phyloP scores from a whole-genome alignment of 495 filamentous ascomycete species.

The Penicillium chermesinum region DNA sequence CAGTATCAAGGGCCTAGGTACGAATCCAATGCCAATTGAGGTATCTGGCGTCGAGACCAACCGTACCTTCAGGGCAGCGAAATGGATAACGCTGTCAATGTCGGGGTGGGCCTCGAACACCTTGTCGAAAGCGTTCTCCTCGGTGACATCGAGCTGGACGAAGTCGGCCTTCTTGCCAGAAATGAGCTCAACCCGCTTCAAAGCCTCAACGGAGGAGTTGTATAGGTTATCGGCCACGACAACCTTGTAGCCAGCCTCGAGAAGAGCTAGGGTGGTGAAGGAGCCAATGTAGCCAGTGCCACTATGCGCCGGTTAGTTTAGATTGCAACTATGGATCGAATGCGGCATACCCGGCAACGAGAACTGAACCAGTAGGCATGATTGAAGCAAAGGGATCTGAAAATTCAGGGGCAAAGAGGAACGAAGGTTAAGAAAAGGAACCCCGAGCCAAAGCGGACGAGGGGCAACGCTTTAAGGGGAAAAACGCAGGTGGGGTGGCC shows the following conservation, averaged over 20 bases:
- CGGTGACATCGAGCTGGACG: conserved; percentile 80
- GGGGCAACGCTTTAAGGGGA: conserved; percentile 26
- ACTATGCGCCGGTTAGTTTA: conserved; percentile 44
- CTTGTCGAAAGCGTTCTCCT: conserved; percentile 74
- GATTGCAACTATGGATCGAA: conserved; percentile 3
- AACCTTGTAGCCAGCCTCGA: conserved; percentile 92
- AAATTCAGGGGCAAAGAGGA: neutral
- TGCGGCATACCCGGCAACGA: conserved; percentile 77
- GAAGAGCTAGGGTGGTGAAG: conserved; percentile 87
- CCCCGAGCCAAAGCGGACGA: conserved; percentile 3
- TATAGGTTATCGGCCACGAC: conserved; percentile 93
- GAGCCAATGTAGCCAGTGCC: conserved; percentile 99
- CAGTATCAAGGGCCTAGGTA: conserved; percentile 4
- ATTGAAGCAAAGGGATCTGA: conserved; percentile 18
- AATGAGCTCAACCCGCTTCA: conserved; percentile 92
- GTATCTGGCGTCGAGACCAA: neutral
- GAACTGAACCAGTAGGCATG: conserved; percentile 80
- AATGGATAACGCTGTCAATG: conserved; percentile 97
- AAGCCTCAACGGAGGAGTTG: conserved; percentile 84
- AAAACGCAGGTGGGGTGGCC: conserved; percentile 9
- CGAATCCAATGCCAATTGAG: neutral
- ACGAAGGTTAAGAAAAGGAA: conserved; percentile 6
- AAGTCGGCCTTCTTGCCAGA: conserved; percentile 84
- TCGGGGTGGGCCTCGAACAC: conserved; percentile 86
- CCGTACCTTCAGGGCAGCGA: conserved; percentile 89